Evolutionary conservation across 163 green algal species (phyloP), one percentile per base, ranked within the genome.

Genomic region (Prototheca stagnorum): DNA sequence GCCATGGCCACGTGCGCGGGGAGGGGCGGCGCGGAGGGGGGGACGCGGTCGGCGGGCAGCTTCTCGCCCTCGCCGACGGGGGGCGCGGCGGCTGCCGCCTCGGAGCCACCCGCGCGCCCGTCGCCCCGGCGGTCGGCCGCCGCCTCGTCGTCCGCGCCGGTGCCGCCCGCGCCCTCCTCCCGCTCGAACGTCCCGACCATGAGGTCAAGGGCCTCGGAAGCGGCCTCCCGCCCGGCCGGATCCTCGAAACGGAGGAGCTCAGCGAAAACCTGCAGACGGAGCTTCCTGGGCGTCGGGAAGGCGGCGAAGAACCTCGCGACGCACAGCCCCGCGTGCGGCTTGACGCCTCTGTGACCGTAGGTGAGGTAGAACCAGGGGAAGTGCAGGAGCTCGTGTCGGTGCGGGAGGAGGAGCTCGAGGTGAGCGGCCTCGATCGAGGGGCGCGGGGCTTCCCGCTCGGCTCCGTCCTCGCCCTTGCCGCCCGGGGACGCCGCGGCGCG

Each of bases 381-480:
- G 56, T 91, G 84, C 37, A 95, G 86, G 1, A 97, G 61, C 61
- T 93, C 75, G 58, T 87, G 85, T 23, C 76, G 70, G 56, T 91
- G 68, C 2, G 60, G 48, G 11, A 67, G 53, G 52, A 91, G 65
- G 6, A 70, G n/a, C n/a, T n/a, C n/a, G n/a, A n/a, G n/a, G n/a
- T n/a, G n/a, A n/a, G n/a, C n/a, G n/a, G n/a, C n/a, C n/a, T n/a
- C n/a, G n/a, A n/a, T n/a, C n/a, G n/a, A n/a, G n/a, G n/a, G n/a
- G n/a, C n/a, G n/a, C n/a, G n/a, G n/a, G n/a, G n/a, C n/a, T n/a
- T n/a, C n/a, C n/a, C n/a, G n/a, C n/a, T n/a, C n/a, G n/a, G n/a
- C n/a, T n/a, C n/a, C n/a, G n/a, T n/a, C n/a, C n/a, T n/a, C n/a
- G n/a, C n/a, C n/a, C n/a, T n/a, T n/a, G n/a, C n/a, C n/a, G n/a